Evolutionary conservation across 176 grass and related monocot species (phyloP).

Genomic region (Calamus simplicifolius): DNA sequence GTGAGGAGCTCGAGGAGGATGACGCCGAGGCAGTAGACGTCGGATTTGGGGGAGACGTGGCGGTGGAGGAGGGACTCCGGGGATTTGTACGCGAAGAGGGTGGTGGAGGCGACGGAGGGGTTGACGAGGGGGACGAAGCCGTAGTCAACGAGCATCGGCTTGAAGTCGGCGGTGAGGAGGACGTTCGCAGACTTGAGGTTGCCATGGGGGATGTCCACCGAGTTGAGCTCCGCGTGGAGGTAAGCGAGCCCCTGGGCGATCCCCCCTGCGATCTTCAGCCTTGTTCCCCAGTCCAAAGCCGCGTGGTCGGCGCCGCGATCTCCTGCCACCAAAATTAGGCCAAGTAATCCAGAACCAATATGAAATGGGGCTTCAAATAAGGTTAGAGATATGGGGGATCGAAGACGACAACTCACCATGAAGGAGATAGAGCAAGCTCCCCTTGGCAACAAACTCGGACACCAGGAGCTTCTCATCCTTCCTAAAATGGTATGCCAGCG

Average conservation of each 20-base stretch:
- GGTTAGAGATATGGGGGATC: no score
- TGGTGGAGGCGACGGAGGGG: conserved; percentile 9
- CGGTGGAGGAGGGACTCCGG: conserved; percentile 34
- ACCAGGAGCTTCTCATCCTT: conserved; percentile 83
- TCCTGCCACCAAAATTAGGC: conserved; percentile 12
- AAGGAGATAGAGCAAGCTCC: conserved; percentile 80
- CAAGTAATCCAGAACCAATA: no score
- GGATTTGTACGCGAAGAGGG: conserved; percentile 44
- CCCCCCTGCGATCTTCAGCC: conserved; percentile 51
- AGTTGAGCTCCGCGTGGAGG: conserved; percentile 45
- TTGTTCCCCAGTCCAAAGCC: conserved; percentile 53
- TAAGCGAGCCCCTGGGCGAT: conserved; percentile 41
- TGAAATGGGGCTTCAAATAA: no score
- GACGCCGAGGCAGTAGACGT: conserved; percentile 92
- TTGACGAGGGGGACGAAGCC: conserved; percentile 50
- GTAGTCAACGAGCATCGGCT: conserved; percentile 84
- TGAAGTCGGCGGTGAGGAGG: conserved; percentile 67
- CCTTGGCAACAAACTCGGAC: conserved; percentile 83
- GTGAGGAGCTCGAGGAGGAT: conserved; percentile 88
- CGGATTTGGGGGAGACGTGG: conserved; percentile 41
- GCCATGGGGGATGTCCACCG: conserved; percentile 48
- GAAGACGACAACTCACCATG: conserved; percentile 33
- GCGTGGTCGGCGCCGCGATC: conserved; percentile 77
- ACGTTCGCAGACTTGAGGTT: conserved; percentile 94
- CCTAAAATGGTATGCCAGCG: conserved; percentile 69